phyloP scores from a whole-genome alignment of 345 rosid species.

The Eucalyptus pauciflora region DNA sequence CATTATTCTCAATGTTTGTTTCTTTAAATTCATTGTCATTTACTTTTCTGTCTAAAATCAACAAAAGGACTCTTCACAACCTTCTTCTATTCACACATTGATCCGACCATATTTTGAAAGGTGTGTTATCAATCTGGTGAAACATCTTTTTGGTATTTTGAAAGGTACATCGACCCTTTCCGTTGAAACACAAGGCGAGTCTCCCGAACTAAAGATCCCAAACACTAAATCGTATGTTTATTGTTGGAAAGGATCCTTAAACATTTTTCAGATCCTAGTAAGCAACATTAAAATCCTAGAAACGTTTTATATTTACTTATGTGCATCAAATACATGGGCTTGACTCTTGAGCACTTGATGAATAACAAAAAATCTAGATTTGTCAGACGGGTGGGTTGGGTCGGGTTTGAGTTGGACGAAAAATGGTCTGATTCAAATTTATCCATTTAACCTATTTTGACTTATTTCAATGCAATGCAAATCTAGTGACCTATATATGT shows the following conservation, averaged over 20 bases:
- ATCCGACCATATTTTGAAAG: neutral
- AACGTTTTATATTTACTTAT: no score
- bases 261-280: neutral
- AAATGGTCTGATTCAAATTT: no score
- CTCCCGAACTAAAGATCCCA: neutral
- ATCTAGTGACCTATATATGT: neutral
- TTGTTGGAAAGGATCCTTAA: neutral
- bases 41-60: neutral
- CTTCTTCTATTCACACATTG: neutral
- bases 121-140: neutral
- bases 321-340: neutral
- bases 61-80: neutral
- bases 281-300: neutral
- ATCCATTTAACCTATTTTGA: no score
- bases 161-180: neutral
- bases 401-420: neutral
- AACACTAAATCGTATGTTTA: neutral
- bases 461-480: neutral
- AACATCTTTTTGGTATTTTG: neutral
- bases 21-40: neutral
- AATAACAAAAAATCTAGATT: neutral
- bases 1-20: neutral
- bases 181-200: neutral
- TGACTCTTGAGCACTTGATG: neutral
- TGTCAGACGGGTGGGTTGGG: fast-evolving